Evolutionary conservation across 805 yeast genomes (phyloP), one percentile per base, ranked within the genome.

Genomic region (Yamadazyma sp.): DNA sequence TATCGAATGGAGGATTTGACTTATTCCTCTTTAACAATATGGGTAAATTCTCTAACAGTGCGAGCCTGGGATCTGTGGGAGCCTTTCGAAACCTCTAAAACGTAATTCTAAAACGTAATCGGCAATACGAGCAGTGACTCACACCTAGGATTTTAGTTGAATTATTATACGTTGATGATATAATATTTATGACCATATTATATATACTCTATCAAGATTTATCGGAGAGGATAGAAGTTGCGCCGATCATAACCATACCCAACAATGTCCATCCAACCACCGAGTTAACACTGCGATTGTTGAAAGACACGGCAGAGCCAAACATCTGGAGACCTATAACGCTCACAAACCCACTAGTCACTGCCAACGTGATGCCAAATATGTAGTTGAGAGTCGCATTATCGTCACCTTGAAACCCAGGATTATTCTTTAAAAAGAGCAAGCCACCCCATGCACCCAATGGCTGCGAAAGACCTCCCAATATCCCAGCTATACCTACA

Each of bases 391-490:
- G 57, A 10, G 60, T 37, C 11, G 66, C 62, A 18, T 67, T 60
- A 25, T 45, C 37, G n/a, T 28, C 36, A 62, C 52, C 18, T 50
- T 52, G 18, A 24, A 38, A 31, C 5, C 28, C 29, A 7, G 64
- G 59, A 31, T 57, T 62, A 37, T 75, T 62, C 7, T 42, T 34
- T 37, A 67, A 45, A 21, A 83, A 66, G 5, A 74, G 46, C 48
- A 71, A 72, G 0, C 95, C 97, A 2, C 83, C 43, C 0, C 82
- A 49, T 0, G 96, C 98, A 14, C 99, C 99, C 12, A 87, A 46
- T 0, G 97, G 96, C 55, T 90, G 97, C 2, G 96, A 80, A 2
- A 79, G 68, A 0, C 91, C 90, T 3, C 96, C 97, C 12, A 91
- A 62, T 0, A 81, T 38, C 1, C 85, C 78, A 11, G 90, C 75